Evolutionary conservation across 768 basidiomycete genomes (phyloP).

Genomic region (Leccinum rimulosum): DNA sequence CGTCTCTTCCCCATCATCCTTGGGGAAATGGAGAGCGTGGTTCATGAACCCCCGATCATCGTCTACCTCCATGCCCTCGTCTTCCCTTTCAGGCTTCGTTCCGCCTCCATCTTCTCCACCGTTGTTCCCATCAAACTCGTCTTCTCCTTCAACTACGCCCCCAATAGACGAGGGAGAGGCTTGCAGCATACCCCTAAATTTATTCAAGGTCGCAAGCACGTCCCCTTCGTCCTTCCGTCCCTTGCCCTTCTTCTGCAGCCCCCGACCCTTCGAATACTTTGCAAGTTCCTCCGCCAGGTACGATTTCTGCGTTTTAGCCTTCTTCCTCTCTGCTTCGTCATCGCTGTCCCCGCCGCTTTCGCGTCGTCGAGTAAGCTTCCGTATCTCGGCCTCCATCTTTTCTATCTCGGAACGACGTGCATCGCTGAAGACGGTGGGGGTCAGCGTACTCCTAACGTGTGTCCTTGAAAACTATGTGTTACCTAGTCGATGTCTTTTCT

Average conservation of each 20-base stretch:
- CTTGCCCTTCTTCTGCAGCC: constrained; percentile 53
- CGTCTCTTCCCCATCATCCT: constrained; percentile 74
- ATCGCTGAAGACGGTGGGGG: constrained; percentile 38
- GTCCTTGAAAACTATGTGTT: constrained; percentile 1
- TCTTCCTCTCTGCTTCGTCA: constrained; percentile 52
- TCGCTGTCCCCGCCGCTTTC: constrained; percentile 61
- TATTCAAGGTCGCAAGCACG: constrained; percentile 63
- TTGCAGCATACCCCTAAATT: constrained; percentile 71
- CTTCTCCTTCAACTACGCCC: constrained; percentile 25
- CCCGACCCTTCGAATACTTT: constrained; percentile 71
- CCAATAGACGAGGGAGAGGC: constrained; percentile 32
- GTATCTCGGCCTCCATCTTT: constrained; percentile 86
- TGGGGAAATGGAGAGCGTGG: constrained; percentile 73
- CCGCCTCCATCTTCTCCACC: constrained; percentile 8
- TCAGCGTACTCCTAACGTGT: background rate
- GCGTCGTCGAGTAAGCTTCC: constrained; percentile 64
- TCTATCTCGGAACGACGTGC: constrained; percentile 75
- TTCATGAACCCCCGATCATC: constrained; percentile 71
- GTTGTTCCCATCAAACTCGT: constrained; percentile 17
- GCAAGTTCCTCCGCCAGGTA: constrained; percentile 79
- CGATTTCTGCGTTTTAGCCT: constrained; percentile 60
- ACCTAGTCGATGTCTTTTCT: constrained; percentile 68
- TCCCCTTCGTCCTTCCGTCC: constrained; percentile 70
- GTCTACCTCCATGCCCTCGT: constrained; percentile 69
- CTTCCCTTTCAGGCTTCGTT: constrained; percentile 35